Conservation (phyloP, 345 rosid genomes). For the Hevea brasiliensis region DNA sequence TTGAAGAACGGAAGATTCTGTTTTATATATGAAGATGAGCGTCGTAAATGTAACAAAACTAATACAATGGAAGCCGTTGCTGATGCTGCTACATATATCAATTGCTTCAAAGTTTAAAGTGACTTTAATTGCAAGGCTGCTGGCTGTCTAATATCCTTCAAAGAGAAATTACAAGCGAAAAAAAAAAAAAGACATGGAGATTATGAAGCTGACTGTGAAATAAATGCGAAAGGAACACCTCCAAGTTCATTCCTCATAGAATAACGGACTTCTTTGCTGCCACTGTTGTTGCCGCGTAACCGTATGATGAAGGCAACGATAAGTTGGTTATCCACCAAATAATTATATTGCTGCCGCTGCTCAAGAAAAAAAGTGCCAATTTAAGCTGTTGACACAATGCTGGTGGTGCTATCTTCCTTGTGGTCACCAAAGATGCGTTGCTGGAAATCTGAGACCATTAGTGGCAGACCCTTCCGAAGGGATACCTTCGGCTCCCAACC, state of each 20-base stretch:
- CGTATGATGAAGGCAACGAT: not conserved
- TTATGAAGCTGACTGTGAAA: conserved; percentile 10
- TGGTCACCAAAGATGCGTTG: conserved; percentile 93
- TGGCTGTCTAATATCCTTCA: conserved; percentile 19
- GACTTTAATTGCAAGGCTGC: conserved; percentile 7
- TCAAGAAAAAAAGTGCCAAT: conserved; percentile 8
- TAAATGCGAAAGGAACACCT: conserved; percentile 12
- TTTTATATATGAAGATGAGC: no score
- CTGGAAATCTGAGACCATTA: conserved; percentile 90
- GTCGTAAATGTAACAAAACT: not conserved
- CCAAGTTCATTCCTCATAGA: conserved; percentile 12
- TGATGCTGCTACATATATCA: not conserved
- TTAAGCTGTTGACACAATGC: conserved; percentile 38
- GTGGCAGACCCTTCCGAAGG: conserved; percentile 84
- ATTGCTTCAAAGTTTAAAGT: conserved; percentile 2
- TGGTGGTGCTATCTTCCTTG: conserved; percentile 50
- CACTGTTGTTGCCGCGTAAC: not conserved
- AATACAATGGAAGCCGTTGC: not conserved
- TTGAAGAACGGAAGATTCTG: not conserved
- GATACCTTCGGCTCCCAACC: conserved; percentile 96
- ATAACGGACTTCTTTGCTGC: conserved; percentile 6
- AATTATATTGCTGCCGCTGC: conserved; percentile 3
- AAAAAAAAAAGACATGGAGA: not conserved
- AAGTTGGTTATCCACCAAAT: conserved; percentile 13
- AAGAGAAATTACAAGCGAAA: not conserved